Evolutionary conservation across 345 rosid genomes (phyloP).

Genomic region (Lepidium sativum): DNA sequence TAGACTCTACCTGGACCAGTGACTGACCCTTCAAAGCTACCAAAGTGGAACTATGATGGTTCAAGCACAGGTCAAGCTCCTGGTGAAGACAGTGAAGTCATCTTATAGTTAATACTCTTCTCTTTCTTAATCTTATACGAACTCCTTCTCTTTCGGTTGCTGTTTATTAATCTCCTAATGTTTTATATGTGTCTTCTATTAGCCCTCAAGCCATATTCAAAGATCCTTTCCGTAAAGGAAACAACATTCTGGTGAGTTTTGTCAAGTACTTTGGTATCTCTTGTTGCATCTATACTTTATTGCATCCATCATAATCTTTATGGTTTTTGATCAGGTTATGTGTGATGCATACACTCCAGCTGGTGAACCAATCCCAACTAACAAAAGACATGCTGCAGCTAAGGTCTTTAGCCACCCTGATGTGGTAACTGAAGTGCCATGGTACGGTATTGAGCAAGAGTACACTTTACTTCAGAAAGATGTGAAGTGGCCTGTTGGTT

Average conservation of each 20-base stretch:
- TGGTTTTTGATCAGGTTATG: conserved; percentile 47
- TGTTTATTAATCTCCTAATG: not conserved
- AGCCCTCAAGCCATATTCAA: conserved; percentile 95
- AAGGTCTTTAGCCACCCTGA: conserved; percentile 73
- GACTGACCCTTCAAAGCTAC: conserved; percentile 51
- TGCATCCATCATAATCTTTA: not conserved
- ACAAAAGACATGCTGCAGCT: conserved; percentile 70
- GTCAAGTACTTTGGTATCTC: not conserved
- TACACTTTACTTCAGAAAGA: conserved; percentile 84
- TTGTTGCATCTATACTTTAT: not conserved
- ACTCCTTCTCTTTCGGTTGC: conserved; percentile 5
- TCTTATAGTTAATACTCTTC: conserved; percentile 46
- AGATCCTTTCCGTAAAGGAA: conserved; percentile 88
- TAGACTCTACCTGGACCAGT: conserved; percentile 64
- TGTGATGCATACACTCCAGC: conserved; percentile 88
- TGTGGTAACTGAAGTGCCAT: conserved; percentile 61
- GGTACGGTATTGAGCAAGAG: conserved; percentile 91
- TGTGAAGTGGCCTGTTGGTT: conserved; percentile 81
- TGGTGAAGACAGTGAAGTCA: conserved; percentile 93
- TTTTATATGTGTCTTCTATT: not conserved
- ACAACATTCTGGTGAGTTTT: conserved; percentile 65
- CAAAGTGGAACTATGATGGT: conserved; percentile 82
- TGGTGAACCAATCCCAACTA: conserved; percentile 80
- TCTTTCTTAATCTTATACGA: not conserved
- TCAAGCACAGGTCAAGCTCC: conserved; percentile 91